Base-by-base conservation (phyloP, 345 rosid species). In the Corchorus olitorius region DNA sequence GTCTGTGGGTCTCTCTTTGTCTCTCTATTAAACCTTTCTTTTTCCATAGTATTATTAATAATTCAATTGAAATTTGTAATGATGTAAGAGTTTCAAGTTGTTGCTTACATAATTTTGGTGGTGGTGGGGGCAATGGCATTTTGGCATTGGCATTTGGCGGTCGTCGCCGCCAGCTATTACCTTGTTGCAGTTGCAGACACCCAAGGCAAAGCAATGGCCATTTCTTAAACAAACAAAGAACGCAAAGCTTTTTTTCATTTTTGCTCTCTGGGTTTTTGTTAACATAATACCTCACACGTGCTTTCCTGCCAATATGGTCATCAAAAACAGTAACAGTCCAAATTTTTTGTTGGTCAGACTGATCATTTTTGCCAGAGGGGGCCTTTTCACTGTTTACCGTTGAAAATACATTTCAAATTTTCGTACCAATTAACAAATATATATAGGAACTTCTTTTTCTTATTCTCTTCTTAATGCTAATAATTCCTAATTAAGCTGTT, bases 351-450 rank as follows among this genome's bases (percentile, higher is more conserved):
- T 61, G 76, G 71, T 78, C 77, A 70, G 81, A 46, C 54, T 67
- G 27, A 45, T 27, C 66, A 58, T 39, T 27, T 27, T 27, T 39
- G 61, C 71, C 72, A 52, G 75, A 41, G 12, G 20, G 56, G n/a
- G 6, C 53, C 52, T 62, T 61, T 68, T 34, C 75, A 83, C 89
- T 83, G 89, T 83, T 88, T 73, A 80, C 84, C 85, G 87, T 86
- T 84, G 89, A 88, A 86, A 65, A 70, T 75, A 72, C 81, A 78
- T 78, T 80, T 39, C 43, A 81, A 27, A 27, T 27, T 67, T 35
- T 8, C 33, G 45, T 48, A 19, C 76, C 74, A 35, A 50, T 43
- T 53, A n/a, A 46, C 65, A 27, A 59, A 22, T 46, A 19, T 66
- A 65, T 83, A 39, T 6, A 39, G 80, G 72, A 72, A 45, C 68